These are phyloP conservation scores for Plasmodium chabaudi DNA, from an alignment of 169 alveolate genomes.

Conservation along the genomic window DNA sequence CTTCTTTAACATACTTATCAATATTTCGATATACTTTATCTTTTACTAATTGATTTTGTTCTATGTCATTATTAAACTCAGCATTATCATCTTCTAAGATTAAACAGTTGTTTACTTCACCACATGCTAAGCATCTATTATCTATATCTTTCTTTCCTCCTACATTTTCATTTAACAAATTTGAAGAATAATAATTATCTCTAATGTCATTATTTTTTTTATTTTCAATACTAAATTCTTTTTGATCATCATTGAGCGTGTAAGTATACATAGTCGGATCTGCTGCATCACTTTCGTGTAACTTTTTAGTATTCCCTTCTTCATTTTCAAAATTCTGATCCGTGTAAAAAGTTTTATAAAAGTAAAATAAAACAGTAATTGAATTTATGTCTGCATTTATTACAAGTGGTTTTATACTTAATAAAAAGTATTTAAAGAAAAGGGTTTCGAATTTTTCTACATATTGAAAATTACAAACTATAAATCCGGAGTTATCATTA, in stretches of 20 bases:
- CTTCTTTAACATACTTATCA: not conserved
- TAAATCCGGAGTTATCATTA: not conserved
- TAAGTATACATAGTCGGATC: not conserved
- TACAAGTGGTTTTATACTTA: conserved; percentile 52
- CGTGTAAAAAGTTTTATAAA: conserved; percentile 47
- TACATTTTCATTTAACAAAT: not conserved
- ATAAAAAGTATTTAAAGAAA: conserved; percentile 40
- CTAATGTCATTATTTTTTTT: not conserved
- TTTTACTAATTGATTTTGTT: not conserved
- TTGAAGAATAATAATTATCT: conserved; percentile 11
- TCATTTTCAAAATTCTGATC: conserved; percentile 12
- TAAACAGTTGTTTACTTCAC: not conserved
- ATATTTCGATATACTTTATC: not conserved
- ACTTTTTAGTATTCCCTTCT: conserved; percentile 6
- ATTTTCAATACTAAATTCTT: not conserved
- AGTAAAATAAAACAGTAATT: conserved; percentile 44
- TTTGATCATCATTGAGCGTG: not conserved
- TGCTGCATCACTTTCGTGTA: not conserved
- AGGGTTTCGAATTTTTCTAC: conserved; percentile 50
- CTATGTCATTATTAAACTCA: not conserved
- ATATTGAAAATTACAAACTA: conserved; percentile 57
- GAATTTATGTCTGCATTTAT: conserved; percentile 64
- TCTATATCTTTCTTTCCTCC: not conserved
- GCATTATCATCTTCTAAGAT: not conserved
- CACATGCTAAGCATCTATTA: not conserved